Evolutionary conservation across 768 basidiomycete genomes (phyloP), one percentile per base, ranked within the genome.

Genomic region (Tricholoma hemisulphureum): DNA sequence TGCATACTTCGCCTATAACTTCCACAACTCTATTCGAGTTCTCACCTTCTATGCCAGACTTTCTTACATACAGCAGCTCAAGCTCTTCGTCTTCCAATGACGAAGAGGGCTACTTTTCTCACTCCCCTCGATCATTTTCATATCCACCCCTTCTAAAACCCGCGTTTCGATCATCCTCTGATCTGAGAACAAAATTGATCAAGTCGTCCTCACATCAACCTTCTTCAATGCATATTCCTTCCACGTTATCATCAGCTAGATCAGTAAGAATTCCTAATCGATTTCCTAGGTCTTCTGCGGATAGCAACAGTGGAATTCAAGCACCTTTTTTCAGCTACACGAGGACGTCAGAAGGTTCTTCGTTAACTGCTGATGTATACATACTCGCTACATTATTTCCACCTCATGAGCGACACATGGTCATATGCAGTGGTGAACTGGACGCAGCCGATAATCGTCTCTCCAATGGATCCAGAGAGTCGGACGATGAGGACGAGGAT

Each of bases 241-340:
- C 71, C 9, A 68, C 72, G n/a, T 56, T 77, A 35, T 61, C 71
- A 23, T 63, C 75, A 4, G 59, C 73, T 7, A 69, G 70, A 13
- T 68, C 69, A 16, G 39, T 53, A 41, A 49, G 32, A 29, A 18
- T 52, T 20, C 45, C 39, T 37, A 56, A 37, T 23, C 52, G 43
- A 64, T 51, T 41, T 31, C 23, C 23, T 34, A 43, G 48, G 39
- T 21, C 65, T 45, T 53, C 55, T 32, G 46, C 52, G 9, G 56
- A 43, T 21, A 48, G 24, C 26, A 26, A n/a, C 26, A 48, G 16
- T n/a, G 61, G 10, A 32, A 53, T 56, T 7, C 64, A 66, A n/a
- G 78, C 86, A n/a, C 84, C 89, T 2, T 92, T 93, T 73, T 86
- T 92, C 71, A 88, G 84, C 61, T 88, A 92, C 66, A 91, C 89